phyloP scores from a whole-genome alignment of 306 rosid species.

The Dryas drummondii region DNA sequence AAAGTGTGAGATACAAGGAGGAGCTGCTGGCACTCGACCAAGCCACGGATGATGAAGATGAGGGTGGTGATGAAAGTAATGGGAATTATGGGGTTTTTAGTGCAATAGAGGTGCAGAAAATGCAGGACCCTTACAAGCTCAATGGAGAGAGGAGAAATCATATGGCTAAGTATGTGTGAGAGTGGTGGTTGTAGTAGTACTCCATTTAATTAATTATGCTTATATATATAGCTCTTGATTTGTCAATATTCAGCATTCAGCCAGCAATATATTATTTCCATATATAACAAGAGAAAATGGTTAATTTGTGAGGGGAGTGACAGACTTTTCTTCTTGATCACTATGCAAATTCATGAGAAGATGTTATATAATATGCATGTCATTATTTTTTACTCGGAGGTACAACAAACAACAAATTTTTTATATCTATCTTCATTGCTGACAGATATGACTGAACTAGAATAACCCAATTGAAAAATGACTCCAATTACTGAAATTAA shows the following conservation, averaged over 20 bases:
- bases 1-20: slow-evolving; percentile 45
- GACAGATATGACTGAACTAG: too few species aligned
- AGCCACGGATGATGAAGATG: slow-evolving; percentile 42
- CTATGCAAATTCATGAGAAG: background rate
- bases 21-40: slow-evolving; percentile 53
- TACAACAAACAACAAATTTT: too few species aligned
- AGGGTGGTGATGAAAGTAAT: slow-evolving; percentile 29
- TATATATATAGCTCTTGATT: background rate
- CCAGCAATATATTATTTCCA: background rate
- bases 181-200: too few species aligned
- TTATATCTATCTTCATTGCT: too few species aligned
- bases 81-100: slow-evolving; percentile 79
- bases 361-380: background rate
- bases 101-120: slow-evolving; percentile 63
- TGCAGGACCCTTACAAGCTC: slow-evolving; percentile 44
- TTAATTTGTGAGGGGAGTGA: too few species aligned
- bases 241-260: background rate
- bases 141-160: slow-evolving; percentile 20
- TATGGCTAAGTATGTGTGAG: slow-evolving; percentile 10
- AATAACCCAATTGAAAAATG: too few species aligned
- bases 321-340: background rate
- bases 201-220: too few species aligned
- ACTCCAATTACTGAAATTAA: too few species aligned
- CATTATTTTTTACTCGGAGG: background rate
- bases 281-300: too few species aligned